Evolutionary conservation across 2,329 filamentous ascomycete genomes (phyloP), one percentile per base, ranked within the genome.

Genomic region (Magnaporthales sp.): DNA sequence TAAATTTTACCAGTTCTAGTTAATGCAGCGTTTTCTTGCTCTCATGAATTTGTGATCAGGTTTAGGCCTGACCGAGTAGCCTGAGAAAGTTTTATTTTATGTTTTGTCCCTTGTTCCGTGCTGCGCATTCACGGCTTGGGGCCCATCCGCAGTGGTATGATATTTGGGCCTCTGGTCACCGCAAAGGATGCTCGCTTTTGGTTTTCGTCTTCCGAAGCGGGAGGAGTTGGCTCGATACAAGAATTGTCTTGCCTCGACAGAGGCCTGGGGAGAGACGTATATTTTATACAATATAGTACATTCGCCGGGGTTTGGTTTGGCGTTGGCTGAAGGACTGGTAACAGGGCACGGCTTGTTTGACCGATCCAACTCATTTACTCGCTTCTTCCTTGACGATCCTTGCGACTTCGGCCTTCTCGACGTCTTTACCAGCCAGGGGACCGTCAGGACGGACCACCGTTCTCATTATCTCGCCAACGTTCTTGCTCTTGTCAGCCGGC

Each of bases 381-480:
- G 77, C 61, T 11, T 73, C 71, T 73, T 86, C 79, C 77, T 89
- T 89, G 64, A 91, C 85, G 71, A 89, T 77, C 71, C 79, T 84
- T 4, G 82, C 83, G 63, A 93, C 78, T 70, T 84, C 81, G 65
- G 81, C 83, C 76, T 82, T 86, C 73, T 92, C 86, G 46, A 91
- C 82, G 54, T 84, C 81, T 77, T 88, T 88, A 46, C 86, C 89
- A 67, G 87, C 84, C 30, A 91, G 77, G 30, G 79, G 77, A 4
- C 79, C 82, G 8, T 81, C 79, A 31, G 81, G 80, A 60, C 77
- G 77, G 65, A 86, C 76, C 11, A 90, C 75, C 68, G 78, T 81
- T 79, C 87, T 90, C 83, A 92, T 84, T 10, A 89, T 82, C 67
- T 85, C 81, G 4, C 89, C 87, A 69, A 88, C 76, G 63, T 81